phyloP scores from a whole-genome alignment of 1,284 basidiomycete species.

The Chalciporus sp. region DNA sequence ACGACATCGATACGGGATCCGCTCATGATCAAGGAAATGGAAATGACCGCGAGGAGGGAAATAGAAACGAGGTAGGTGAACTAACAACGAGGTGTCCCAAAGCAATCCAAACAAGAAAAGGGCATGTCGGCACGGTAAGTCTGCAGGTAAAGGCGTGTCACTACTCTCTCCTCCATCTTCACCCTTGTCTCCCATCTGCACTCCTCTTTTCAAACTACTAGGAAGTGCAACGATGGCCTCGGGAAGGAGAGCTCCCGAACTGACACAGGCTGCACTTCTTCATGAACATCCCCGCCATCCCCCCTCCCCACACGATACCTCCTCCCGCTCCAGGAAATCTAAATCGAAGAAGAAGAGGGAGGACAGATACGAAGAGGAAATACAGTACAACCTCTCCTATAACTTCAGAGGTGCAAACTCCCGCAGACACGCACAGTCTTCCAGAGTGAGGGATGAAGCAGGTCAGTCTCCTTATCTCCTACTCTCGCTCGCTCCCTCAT shows the following conservation, averaged over 20 bases:
- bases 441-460: conserved; percentile 30
- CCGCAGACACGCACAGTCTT: conserved; percentile 30
- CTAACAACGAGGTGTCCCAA: conserved; percentile 32
- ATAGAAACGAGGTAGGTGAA: too few relatives aligned
- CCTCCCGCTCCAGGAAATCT: conserved; percentile 52
- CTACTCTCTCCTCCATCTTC: too few relatives aligned
- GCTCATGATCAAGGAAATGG: conserved; percentile 18
- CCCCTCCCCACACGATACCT: conserved; percentile 54
- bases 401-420: conserved; percentile 31
- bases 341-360: conserved; percentile 39
- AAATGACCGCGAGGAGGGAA: too few relatives aligned
- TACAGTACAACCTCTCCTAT: conserved; percentile 37
- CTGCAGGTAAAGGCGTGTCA: conserved; percentile 40
- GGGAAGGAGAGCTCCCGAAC: conserved; percentile 34
- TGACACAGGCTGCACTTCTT: conserved; percentile 48
- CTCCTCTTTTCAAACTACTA: too few relatives aligned
- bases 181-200: conserved; percentile 40
- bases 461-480: conserved; percentile 19
- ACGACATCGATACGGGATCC: conserved; percentile 23
- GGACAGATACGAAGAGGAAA: conserved; percentile 39
- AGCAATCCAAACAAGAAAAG: conserved; percentile 33
- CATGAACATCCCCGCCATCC: conserved; percentile 55
- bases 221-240: conserved; percentile 40
- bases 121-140: conserved; percentile 38
- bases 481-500: conserved; percentile 1